Evolutionary conservation across 371 early-diverging fungal genomes (phyloP).

Genomic region (Lichtheimia corymbifera): DNA sequence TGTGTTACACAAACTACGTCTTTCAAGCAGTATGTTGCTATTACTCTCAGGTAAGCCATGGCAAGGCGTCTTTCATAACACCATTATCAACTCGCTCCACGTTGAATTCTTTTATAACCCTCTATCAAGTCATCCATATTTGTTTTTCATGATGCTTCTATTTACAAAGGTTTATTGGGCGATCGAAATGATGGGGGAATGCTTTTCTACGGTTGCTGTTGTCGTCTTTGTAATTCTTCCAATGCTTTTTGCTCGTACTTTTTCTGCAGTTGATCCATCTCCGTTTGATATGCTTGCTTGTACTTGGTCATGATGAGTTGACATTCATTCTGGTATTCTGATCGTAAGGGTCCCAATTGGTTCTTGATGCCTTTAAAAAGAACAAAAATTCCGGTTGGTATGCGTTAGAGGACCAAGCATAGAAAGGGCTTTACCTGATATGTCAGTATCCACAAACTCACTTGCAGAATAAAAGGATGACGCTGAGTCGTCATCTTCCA

Average conservation of each 20-base stretch:
- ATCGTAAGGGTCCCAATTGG: background rate
- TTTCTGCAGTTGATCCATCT: background rate
- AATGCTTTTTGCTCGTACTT: slow-evolving; percentile 6
- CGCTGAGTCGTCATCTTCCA: slow-evolving; percentile 4
- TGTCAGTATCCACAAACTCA: background rate
- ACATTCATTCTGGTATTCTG: slow-evolving; percentile 4
- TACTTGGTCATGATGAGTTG: background rate
- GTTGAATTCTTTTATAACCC: too few species aligned
- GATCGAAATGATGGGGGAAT: too few species aligned
- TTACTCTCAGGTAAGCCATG: too few species aligned
- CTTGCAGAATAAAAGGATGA: slow-evolving; percentile 11
- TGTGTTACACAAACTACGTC: too few species aligned
- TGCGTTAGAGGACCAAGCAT: background rate
- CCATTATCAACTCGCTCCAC: too few species aligned
- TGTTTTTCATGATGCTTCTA: too few species aligned
- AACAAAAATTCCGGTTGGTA: background rate
- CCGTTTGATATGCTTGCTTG: background rate
- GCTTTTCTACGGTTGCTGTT: too few species aligned
- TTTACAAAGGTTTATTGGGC: too few species aligned
- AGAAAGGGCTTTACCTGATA: background rate
- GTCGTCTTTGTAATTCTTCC: background rate
- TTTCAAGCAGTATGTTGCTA: too few species aligned
- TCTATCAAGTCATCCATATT: too few species aligned
- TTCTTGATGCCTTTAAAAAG: background rate
- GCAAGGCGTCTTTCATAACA: too few species aligned